Evolutionary conservation across 495 filamentous ascomycete species (phyloP).

Genomic region (Pyrenopolyporus hunteri): DNA sequence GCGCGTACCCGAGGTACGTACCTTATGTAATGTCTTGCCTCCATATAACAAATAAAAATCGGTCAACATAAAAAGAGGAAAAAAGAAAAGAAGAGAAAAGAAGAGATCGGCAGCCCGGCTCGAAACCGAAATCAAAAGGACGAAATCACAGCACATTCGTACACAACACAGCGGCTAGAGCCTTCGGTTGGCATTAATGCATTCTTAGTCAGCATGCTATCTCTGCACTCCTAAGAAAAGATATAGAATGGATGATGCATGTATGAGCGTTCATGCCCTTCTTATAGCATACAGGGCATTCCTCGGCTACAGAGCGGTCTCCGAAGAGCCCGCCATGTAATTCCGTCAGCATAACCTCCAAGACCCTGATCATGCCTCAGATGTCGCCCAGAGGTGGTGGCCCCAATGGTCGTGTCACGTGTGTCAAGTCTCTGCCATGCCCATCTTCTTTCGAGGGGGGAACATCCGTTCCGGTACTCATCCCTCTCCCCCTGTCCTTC

Average conservation of each 20-base stretch:
- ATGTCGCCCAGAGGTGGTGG: neutral
- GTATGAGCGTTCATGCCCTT: constrained; percentile 16
- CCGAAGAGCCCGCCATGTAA: constrained; percentile 13
- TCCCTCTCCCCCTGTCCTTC: neutral
- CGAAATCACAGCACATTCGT: neutral
- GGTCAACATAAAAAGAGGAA: neutral
- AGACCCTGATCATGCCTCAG: constrained; percentile 3
- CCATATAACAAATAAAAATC: too few relatives aligned
- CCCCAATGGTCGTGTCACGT: constrained; percentile 29
- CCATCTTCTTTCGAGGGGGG: constrained; percentile 6
- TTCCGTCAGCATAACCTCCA: constrained; percentile 7
- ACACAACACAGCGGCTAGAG: neutral
- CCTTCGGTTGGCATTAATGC: constrained; percentile 22
- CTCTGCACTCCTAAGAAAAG: constrained; percentile 32
- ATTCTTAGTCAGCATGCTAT: constrained; percentile 30
- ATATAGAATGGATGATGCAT: constrained; percentile 23
- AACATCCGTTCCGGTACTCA: constrained; percentile 14
- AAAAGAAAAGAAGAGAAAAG: neutral
- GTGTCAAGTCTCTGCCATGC: constrained; percentile 25
- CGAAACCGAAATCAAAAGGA: too few relatives aligned
- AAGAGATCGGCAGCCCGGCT: too few relatives aligned
- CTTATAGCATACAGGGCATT: constrained; percentile 28
- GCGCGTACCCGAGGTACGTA: too few relatives aligned
- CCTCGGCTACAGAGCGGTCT: constrained; percentile 13
- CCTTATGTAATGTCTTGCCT: neutral